Evolutionary conservation across 805 yeast species (phyloP).

Genomic region (Myxozyma sirexii): DNA sequence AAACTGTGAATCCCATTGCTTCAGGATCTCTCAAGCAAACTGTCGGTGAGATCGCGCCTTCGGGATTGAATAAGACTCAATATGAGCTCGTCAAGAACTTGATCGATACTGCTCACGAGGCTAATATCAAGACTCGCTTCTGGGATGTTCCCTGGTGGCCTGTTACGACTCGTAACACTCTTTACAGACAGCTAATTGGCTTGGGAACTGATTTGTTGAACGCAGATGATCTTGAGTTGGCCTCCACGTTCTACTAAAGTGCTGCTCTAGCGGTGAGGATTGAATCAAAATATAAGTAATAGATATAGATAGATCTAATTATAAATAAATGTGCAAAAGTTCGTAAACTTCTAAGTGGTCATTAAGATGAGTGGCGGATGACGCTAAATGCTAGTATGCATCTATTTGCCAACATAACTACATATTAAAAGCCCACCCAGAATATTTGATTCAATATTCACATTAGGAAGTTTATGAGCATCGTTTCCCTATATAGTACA

Average conservation of each 20-base stretch:
- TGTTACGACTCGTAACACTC: conserved; percentile 45
- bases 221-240: conserved; percentile 59
- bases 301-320: no score
- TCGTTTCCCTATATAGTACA: no score
- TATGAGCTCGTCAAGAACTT: conserved; percentile 36
- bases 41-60: conserved; percentile 37
- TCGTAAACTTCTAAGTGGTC: no score
- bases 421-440: no score
- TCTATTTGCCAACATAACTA: no score
- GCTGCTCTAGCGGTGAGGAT: no score
- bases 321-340: no score
- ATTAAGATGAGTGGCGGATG: no score
- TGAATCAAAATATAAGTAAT: no score
- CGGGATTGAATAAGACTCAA: conserved; percentile 47
- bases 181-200: conserved; percentile 54
- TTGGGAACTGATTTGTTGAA: conserved; percentile 62
- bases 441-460: no score
- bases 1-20: conserved; percentile 44
- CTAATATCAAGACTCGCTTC: conserved; percentile 58
- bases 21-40: conserved; percentile 40
- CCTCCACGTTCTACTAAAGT: conserved; percentile 35
- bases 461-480: no score
- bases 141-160: conserved; percentile 82
- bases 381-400: no score
- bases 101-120: conserved; percentile 52